Base-by-base conservation (phyloP, 768 basidiomycete genomes). In the Auriscalpium vulgare region DNA sequence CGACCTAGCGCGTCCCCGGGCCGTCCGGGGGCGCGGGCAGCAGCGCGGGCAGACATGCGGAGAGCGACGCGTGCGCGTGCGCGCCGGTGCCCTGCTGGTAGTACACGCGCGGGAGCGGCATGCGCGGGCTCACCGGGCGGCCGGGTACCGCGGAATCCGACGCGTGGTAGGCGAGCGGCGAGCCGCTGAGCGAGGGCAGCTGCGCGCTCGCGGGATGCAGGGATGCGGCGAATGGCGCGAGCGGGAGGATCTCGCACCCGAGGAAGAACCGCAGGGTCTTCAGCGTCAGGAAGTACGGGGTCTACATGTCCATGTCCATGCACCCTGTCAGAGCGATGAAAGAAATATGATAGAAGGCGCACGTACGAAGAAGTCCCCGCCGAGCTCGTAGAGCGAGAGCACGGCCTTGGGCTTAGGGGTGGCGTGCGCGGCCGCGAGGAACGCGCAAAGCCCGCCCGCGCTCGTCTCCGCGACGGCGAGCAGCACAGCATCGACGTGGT, bases 381-480 rank as follows among this genome's bases (percentile, higher is more conserved):
- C 83, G 75, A 81, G 76, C 0, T 78, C 83, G 66, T 85, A 87
- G 61, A 87, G 58, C 1, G 78, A 80, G 0, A 86, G 59, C 2
- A 85, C 54, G 0, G 40, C 40, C 3, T 3, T 17, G 40, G 40
- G 40, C 53, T 73, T 78, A 0, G 83, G 84, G 0, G 62, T 56
- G 6, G 75, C 79, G 62, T 85, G 76, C 37, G 77, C 69, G 10
- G 78, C 82, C 16, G 82, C 79, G 10, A 86, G 73, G 61, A 83
- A 85, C 1, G 82, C 80, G 58, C 83, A 84, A 16, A 79, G 67
- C 2, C 81, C 83, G 10, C 86, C 86, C 0, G 82, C 78, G 59
- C 83, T 85, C 13, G 75, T 73, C 1, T 85, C 86, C 4, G 78
- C 70, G 3, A 81, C 82, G 0, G 74, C 78, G 11, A 86, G 72